Percentiles rank a stretch among this genome's conserved stretches.
These are phyloP conservation scores for Nicotiana paniculata DNA, from an alignment of 257 asterid species.

Conservation along the genomic window DNA sequence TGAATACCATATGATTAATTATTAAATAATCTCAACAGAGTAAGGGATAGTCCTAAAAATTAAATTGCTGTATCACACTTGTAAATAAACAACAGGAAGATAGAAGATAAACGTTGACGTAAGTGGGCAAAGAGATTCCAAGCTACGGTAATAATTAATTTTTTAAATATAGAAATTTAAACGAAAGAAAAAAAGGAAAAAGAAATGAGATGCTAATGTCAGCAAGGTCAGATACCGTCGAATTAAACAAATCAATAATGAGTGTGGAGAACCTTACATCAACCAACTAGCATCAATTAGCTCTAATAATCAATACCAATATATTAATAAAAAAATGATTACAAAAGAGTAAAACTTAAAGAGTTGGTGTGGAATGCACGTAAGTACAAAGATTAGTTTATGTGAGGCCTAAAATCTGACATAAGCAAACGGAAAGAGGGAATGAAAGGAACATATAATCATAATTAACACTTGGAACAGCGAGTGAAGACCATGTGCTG, in stretches of 20 bases:
- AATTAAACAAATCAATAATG: neutral
- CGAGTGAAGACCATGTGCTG: neutral
- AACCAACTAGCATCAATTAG: neutral
- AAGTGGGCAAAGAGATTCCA: slow-evolving; percentile 1
- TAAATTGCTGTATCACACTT: neutral
- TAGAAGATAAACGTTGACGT: neutral
- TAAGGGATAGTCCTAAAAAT: neutral
- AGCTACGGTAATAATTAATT: neutral
- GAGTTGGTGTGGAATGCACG: slow-evolving; percentile 11
- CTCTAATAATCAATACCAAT: neutral
- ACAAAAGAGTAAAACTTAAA: neutral
- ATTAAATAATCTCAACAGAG: neutral
- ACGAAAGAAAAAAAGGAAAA: neutral
- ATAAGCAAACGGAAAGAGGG: neutral
- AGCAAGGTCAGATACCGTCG: neutral
- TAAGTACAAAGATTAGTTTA: neutral
- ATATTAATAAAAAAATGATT: neutral
- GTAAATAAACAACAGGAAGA: neutral
- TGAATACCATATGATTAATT: no score
- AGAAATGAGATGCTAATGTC: neutral
- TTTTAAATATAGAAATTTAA: neutral
- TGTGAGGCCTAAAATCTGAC: neutral
- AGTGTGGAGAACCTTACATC: neutral
- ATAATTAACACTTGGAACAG: neutral
- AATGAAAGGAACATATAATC: neutral